A percentile compares a stretch with the other conserved stretches of the same genome.
Evolutionary conservation across 2,329 filamentous ascomycete genomes (phyloP).

Genomic region (Fusarium continuum): DNA sequence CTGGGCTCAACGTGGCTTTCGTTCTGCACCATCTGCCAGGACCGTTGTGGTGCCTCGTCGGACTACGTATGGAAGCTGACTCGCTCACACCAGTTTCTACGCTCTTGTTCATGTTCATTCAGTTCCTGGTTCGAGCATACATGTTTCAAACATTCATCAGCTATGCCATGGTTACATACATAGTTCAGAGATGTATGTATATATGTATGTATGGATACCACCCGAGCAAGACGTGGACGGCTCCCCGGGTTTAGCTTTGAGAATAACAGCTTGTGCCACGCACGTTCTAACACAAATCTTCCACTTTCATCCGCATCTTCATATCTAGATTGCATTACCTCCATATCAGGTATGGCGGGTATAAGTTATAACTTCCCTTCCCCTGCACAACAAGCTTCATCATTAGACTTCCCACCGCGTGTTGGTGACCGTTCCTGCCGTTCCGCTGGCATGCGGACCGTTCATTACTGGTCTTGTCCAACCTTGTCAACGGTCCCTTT

Average conservation of each 20-base stretch:
- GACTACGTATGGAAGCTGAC: too few species aligned
- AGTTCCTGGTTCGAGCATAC: background rate
- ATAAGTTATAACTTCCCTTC: background rate
- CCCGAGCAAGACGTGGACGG: background rate
- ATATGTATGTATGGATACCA: background rate
- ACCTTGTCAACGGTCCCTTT: constrained; percentile 9
- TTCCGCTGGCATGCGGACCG: constrained; percentile 29
- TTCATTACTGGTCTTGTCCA: constrained; percentile 13
- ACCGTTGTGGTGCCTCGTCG: constrained; percentile 12
- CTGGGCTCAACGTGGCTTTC: constrained; percentile 7
- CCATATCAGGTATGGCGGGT: background rate
- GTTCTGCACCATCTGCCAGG: constrained; percentile 21
- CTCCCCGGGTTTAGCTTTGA: constrained; percentile 22
- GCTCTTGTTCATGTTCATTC: background rate
- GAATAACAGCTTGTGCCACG: constrained; percentile 32
- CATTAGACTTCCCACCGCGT: constrained; percentile 1
- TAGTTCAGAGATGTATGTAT: too few species aligned
- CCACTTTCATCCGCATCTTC: background rate
- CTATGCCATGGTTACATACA: too few species aligned
- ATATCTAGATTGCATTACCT: background rate
- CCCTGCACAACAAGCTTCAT: constrained; percentile 13
- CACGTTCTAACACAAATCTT: constrained; percentile 13
- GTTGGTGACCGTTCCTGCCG: constrained; percentile 15
- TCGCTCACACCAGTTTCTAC: background rate
- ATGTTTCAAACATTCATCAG: background rate